phyloP scores from a whole-genome alignment of 371 early-diverging fungal species.

The Chytridium lagenaria region DNA sequence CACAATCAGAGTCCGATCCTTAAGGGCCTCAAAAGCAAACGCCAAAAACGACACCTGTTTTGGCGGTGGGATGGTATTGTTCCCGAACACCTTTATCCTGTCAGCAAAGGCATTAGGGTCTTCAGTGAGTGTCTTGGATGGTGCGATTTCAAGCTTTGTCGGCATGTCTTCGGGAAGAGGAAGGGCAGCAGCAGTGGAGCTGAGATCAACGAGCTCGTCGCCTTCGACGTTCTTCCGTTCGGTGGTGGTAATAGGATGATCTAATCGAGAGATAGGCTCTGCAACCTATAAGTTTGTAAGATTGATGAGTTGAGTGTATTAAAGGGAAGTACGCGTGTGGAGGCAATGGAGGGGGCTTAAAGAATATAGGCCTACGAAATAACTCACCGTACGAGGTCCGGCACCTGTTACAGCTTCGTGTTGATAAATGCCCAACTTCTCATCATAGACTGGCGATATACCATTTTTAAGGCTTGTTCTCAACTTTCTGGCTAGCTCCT shows the following conservation, averaged over 20 bases:
- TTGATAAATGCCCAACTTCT: background rate
- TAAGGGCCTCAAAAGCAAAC: slow-evolving; percentile 65
- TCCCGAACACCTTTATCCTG: slow-evolving; percentile 64
- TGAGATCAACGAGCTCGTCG: background rate
- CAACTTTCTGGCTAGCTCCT: slow-evolving; percentile 16
- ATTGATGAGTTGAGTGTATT: too few relatives aligned
- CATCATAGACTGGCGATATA: slow-evolving; percentile 9
- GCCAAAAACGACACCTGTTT: slow-evolving; percentile 62
- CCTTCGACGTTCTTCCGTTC: background rate
- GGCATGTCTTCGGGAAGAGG: background rate
- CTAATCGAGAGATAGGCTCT: too few relatives aligned
- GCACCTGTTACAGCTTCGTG: background rate
- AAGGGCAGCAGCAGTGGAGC: background rate
- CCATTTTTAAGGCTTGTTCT: slow-evolving; percentile 20
- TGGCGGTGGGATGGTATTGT: slow-evolving; percentile 66
- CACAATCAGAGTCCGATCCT: slow-evolving; percentile 58
- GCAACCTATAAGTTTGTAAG: too few relatives aligned
- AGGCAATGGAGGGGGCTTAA: too few relatives aligned
- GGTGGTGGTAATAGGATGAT: too few relatives aligned
- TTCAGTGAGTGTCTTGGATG: background rate
- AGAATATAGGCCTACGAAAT: too few relatives aligned
- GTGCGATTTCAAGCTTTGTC: background rate
- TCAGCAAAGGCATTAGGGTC: slow-evolving; percentile 11
- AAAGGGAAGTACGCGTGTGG: too few relatives aligned
- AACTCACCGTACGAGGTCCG: too few relatives aligned